Evolutionary conservation across 2,329 filamentous ascomycete species (phyloP), one percentile per base, ranked within the genome.

Genomic region (Aureobasidium musti): DNA sequence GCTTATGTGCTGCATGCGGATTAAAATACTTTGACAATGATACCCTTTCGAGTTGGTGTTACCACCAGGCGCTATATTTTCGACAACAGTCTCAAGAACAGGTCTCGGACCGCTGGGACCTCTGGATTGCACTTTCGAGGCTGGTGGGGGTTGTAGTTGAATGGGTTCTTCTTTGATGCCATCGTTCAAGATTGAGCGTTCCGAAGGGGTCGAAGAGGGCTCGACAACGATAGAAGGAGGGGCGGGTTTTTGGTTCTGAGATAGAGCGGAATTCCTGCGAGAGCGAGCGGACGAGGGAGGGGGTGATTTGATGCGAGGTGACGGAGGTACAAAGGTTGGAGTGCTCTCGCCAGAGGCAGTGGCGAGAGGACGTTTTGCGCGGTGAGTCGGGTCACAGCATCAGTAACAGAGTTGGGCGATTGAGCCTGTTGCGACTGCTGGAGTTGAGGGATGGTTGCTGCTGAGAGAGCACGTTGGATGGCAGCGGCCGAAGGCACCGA

Each of bases 251-350:
- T 78, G 64, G 76, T 80, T 70, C 77, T 78, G 70, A 14, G 79
- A 72, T 13, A 49, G 23, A 7, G 45, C 28, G 19, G 81, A 82
- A 68, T 80, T 79, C 65, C 78, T 75, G 74, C 80, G 76, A 35
- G 79, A 81, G 61, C 74, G 77, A 3, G 77, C 76, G 63, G 74
- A 73, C 43, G 80, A 75, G 14, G 90, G 90, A 23, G 91, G 90
- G 65, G 91, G 91, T 8, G 91, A 92, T 75, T 89, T 90, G 70
- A 95, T 77, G 69, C 91, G 85, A 53, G 91, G 91, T 54, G 91
- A 93, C 68, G 89, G 79, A 30, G 91, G 90, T 90, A 91, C 35
- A 28, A 64, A 94, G 77, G 89, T 85, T 69, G 87, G 87, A 63
- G 83, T 83, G 67, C 73, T 80, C 64, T 81, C 79, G 56, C 79